Base-by-base conservation (phyloP, 495 filamentous ascomycete genomes). In the Trichoderma gamsii region DNA sequence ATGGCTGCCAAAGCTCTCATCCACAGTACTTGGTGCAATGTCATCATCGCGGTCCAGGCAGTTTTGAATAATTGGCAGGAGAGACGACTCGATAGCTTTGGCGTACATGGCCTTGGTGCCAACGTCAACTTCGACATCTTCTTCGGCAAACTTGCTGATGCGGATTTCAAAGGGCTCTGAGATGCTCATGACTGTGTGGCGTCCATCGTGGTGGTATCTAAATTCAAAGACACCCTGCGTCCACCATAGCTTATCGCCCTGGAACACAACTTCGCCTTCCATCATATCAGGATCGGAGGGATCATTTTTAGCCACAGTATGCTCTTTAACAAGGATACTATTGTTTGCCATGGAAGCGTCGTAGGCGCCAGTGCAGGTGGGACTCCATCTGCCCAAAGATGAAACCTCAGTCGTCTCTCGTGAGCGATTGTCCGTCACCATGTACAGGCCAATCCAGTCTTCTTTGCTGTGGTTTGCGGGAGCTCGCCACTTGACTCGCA, bases 201-300 rank as follows among this genome's bases (percentile, higher is more conserved):
- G 90, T 68, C 92, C 92, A 71, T 91, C 89, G 79, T 99, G 95
- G 81, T 99, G 95, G 79, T 97, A 97, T 12, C 95, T 88, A 79
- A 99, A 93, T 73, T 99, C 95, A 74, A 96, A 98, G 49, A 92
- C 90, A 64, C 95, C 95, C 51, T 93, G 90, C 1, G 89, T 95
- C 95, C 95, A 99, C 87, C 92, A 98, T 16, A 95, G 83, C 80
- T 98, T 98, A 82, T 97, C 93, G 49, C 93, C 93, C 18, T 87
- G 83, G 72, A 99, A 97, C 46, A 90, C 76, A 78, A 98, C 86
- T 76, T 98, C 93, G 68, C 95, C 95, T 29, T 80, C 78, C 4
- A 88, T 77, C 68, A 83, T 81, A 68, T 87, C 82, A 0, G 67
- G 73, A 7, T 81, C 82, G 7, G 78, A 78, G 4, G 80, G 83